Evolutionary conservation across 352 stramenopile species (phyloP).

Genomic region (Globisporangium paddicum): DNA sequence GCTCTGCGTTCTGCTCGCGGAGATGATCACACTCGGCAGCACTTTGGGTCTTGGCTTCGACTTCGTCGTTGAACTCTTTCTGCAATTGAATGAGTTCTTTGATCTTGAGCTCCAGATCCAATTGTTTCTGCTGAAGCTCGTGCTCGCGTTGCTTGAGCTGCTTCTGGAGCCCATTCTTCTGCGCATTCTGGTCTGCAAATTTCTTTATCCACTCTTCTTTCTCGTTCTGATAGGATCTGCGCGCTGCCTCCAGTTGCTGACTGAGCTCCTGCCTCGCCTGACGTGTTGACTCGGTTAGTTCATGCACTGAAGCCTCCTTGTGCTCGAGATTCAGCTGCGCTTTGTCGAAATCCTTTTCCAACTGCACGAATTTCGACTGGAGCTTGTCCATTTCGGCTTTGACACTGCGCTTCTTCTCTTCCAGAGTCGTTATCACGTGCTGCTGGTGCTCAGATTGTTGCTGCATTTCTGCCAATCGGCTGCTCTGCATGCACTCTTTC

Average conservation of each 20-base stretch:
- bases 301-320: conserved; percentile 27
- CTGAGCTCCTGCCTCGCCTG: conserved; percentile 31
- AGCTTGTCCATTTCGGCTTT: conserved; percentile 27
- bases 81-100: conserved; percentile 43
- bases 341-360: conserved; percentile 57
- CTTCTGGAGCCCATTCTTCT: conserved; percentile 48
- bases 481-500: conserved; percentile 34
- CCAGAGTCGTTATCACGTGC: conserved; percentile 20
- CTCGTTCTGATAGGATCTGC: conserved; percentile 31
- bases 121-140: conserved; percentile 29
- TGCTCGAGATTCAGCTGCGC: conserved; percentile 42
- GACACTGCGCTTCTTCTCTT: conserved; percentile 28
- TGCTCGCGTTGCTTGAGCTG: conserved; percentile 39
- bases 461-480: conserved; percentile 38
- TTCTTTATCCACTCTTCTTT: conserved; percentile 63
- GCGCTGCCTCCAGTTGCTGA: conserved; percentile 31
- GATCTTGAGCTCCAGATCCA: conserved; percentile 34
- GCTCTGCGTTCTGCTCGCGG: conserved; percentile 17
- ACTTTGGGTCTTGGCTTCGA: conserved; percentile 16
- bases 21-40: conserved; percentile 24
- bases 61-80: conserved; percentile 29
- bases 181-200: conserved; percentile 52
- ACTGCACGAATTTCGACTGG: conserved; percentile 16
- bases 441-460: conserved; percentile 33
- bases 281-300: conserved; percentile 27